Evolutionary conservation across 1,139 yeast genomes (phyloP), one percentile per base, ranked within the genome.

Genomic region (Meyerozyma guilliermondii): DNA sequence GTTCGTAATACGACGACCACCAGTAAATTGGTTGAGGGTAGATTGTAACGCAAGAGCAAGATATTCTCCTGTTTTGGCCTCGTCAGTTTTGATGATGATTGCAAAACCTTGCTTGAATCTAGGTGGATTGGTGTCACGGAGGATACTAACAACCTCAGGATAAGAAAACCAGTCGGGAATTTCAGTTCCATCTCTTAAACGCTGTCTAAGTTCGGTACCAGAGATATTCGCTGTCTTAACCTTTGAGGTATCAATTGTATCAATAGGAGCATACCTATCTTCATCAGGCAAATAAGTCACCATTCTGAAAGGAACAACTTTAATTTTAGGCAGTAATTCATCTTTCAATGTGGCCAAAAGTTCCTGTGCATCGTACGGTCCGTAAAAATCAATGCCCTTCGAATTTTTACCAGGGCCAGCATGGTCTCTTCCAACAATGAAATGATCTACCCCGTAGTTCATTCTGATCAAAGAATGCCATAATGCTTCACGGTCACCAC

Each of bases 381-480:
- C 98, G 60, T 91, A 92, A 70, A 91, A 91, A 51, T 89, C 97
- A 40, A 80, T 91, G 48, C 98, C 98, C 62, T 84, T 74, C 43
- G 96, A 88, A 78, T 91, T 91, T 54, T 79, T 78, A 53, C 98
- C 98, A 23, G 98, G 98, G 48, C 98, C 98, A 46, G 97, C 97
- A 61, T 91, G 98, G 65, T 91, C 97, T 73, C 98, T 83, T 48
- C 98, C 98, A 43, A 91, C 96, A 59, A 92, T 92, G 68, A 91
- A 91, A 65, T 91, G 98, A 44, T 96, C 87, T 43, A 95, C 96
- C 62, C 98, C 98, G 63, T 85, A 89, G 69, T 91, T 91, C 75
- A 89, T 87, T 70, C 98, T 85, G 62, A 91, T 91, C 60, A 91
- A 85, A 22, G 97, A 96, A 63, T 91, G 98, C 98, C 98, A 91